Evolutionary conservation across 495 filamentous ascomycete species (phyloP).

Genomic region (Amniculicola lignicola): DNA sequence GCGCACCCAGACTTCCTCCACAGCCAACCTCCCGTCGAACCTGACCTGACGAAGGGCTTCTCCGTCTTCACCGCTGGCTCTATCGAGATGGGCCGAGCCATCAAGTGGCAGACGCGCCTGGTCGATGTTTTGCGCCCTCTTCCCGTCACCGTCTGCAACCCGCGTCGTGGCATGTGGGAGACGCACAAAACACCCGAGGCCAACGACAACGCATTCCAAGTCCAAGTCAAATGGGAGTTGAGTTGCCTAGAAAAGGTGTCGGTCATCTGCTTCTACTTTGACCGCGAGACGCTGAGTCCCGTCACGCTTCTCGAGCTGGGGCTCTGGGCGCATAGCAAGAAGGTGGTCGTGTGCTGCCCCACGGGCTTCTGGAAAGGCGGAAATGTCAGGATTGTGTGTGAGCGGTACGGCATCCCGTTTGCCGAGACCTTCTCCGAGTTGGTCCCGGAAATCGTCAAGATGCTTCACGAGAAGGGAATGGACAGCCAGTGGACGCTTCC

Average conservation of each 20-base stretch:
- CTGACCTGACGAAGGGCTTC: neutral
- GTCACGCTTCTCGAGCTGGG: slow-evolving; percentile 55
- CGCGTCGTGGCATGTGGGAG: slow-evolving; percentile 55
- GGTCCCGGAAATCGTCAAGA: slow-evolving; percentile 8
- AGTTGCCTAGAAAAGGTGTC: slow-evolving; percentile 52
- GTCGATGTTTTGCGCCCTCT: slow-evolving; percentile 13
- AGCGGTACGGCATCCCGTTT: slow-evolving; percentile 44
- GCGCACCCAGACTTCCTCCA: slow-evolving; percentile 1
- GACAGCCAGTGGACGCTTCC: no score
- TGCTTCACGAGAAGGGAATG: slow-evolving; percentile 11
- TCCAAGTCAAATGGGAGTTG: slow-evolving; percentile 61
- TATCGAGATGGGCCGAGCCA: slow-evolving; percentile 34
- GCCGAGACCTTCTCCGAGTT: slow-evolving; percentile 41
- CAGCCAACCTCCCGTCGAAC: slow-evolving; percentile 10
- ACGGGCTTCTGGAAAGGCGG: slow-evolving; percentile 54
- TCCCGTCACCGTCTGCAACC: slow-evolving; percentile 59
- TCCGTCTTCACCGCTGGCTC: slow-evolving; percentile 36
- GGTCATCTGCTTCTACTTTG: slow-evolving; percentile 56
- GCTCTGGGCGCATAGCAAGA: slow-evolving; percentile 46
- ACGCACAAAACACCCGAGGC: slow-evolving; percentile 49
- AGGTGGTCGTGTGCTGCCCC: slow-evolving; percentile 52
- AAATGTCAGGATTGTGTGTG: slow-evolving; percentile 55
- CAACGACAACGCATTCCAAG: slow-evolving; percentile 43
- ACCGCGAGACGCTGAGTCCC: slow-evolving; percentile 46
- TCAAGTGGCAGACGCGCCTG: slow-evolving; percentile 27